Conservation (phyloP, 257 asterid species). For the Linderniella brevidens region DNA sequence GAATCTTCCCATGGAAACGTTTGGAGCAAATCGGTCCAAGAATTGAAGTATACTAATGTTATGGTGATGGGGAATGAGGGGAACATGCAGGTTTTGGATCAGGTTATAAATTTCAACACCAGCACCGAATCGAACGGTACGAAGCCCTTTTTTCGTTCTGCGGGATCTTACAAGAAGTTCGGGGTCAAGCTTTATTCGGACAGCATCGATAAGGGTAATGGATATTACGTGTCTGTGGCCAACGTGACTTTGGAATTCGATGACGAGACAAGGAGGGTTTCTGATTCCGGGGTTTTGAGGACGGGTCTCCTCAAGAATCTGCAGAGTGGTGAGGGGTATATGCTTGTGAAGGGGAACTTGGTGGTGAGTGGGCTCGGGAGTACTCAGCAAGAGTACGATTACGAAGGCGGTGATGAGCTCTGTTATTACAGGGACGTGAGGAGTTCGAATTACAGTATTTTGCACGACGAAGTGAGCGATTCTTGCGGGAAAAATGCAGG, state of each 20-base stretch:
- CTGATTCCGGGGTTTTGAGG: conserved; percentile 12
- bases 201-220: conserved; percentile 23
- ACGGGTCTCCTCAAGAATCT: conserved; percentile 23
- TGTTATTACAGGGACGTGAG: conserved; percentile 56
- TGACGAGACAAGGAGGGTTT: conserved; percentile 21
- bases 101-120: conserved; percentile 28
- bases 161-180: conserved; percentile 22
- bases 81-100: conserved; percentile 41
- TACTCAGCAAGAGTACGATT: conserved; percentile 37
- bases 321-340: conserved; percentile 36
- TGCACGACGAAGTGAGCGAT: conserved; percentile 29
- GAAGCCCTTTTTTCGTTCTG: conserved; percentile 10
- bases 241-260: conserved; percentile 38
- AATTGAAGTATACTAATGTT: conserved; percentile 19
- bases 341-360: conserved; percentile 39
- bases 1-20: conserved; percentile 43
- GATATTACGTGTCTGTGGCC: conserved; percentile 27
- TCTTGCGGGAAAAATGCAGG: conserved; percentile 12
- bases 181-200: conserved; percentile 22
- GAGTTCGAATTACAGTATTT: conserved; percentile 58
- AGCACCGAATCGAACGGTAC: conserved; percentile 15
- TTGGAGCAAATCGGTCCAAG: conserved; percentile 25
- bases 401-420: conserved; percentile 12
- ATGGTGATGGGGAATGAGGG: conserved; percentile 48
- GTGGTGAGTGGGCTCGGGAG: conserved; percentile 44